Conservation (phyloP, 73 alveolate genomes). For the Paramecium bursaria region DNA sequence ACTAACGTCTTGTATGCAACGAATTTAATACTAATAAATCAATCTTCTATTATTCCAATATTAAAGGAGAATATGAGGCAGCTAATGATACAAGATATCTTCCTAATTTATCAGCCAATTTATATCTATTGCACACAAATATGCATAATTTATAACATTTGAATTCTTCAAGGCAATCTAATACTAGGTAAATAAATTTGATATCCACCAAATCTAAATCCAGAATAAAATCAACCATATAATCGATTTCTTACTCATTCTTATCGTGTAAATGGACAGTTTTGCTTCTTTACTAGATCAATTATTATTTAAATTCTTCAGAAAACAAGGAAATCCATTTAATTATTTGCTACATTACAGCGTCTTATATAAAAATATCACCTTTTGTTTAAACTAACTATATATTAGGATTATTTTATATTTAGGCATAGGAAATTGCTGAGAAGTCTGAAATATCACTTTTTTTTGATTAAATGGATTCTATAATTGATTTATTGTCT, state of each 20-base stretch:
- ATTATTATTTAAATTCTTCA: conserved; percentile 77
- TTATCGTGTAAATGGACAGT: conserved; percentile 66
- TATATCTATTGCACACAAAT: conserved; percentile 90
- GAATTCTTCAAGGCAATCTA: conserved; percentile 88
- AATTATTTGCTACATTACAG: conserved; percentile 82
- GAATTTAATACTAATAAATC: conserved; percentile 19
- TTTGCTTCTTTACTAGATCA: conserved; percentile 75
- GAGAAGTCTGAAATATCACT: conserved; percentile 49
- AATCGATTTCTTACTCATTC: conserved; percentile 56
- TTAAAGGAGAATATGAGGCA: conserved; percentile 80
- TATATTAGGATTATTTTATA: conserved; percentile 25
- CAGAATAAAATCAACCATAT: conserved; percentile 74
- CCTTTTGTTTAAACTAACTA: conserved; percentile 72
- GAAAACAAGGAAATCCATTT: conserved; percentile 85
- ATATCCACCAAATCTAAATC: conserved; percentile 86
- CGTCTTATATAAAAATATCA: conserved; percentile 88
- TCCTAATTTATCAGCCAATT: conserved; percentile 80
- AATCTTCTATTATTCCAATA: conserved; percentile 51
- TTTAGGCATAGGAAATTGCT: conserved; percentile 56
- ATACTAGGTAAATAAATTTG: conserved; percentile 76
- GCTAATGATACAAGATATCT: conserved; percentile 83
- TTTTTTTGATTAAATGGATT: conserved; percentile 54
- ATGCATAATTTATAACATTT: conserved; percentile 84
- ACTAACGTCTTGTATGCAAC: conserved; percentile 60
- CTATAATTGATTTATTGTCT: conserved; percentile 68